These are phyloP conservation scores for Cornus suecica DNA, from an alignment of 148 eudicot species.

Conservation along the genomic window DNA sequence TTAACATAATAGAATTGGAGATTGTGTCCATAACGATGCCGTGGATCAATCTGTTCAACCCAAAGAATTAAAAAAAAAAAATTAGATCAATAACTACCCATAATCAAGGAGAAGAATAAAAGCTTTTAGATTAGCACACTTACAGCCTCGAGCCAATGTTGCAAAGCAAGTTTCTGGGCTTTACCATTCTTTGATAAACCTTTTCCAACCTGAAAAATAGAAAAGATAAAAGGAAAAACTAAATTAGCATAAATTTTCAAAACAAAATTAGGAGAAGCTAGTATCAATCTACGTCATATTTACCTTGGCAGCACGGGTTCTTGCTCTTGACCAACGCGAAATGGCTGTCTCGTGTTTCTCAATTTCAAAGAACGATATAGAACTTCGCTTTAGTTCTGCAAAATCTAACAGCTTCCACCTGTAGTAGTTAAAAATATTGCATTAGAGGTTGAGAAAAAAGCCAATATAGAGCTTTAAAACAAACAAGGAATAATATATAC, in stretches of 20 bases:
- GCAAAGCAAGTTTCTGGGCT: slow-evolving; percentile 91
- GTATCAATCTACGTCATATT: neutral
- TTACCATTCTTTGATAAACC: slow-evolving; percentile 77
- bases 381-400: slow-evolving; percentile 84
- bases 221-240: neutral
- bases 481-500: neutral
- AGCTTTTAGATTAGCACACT: slow-evolving; percentile 15
- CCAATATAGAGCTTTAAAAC: neutral
- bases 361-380: slow-evolving; percentile 82
- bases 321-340: slow-evolving; percentile 96
- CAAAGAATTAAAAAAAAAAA: slow-evolving; percentile 9
- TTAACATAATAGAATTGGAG: slow-evolving; percentile 81
- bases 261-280: neutral
- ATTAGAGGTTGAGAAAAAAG: neutral
- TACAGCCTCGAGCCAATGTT: slow-evolving; percentile 99
- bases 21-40: slow-evolving; percentile 98
- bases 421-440: neutral
- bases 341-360: slow-evolving; percentile 90
- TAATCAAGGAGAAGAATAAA: neutral
- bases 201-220: slow-evolving; percentile 72
- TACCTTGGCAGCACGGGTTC: slow-evolving; percentile 97
- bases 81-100: slow-evolving; percentile 11
- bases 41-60: slow-evolving; percentile 81
- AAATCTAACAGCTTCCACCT: slow-evolving; percentile 98
- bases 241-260: neutral